Evolutionary conservation across 805 yeast genomes (phyloP), one percentile per base, ranked within the genome.

Genomic region (Cyberlindnera nakhonratchasimensis): DNA sequence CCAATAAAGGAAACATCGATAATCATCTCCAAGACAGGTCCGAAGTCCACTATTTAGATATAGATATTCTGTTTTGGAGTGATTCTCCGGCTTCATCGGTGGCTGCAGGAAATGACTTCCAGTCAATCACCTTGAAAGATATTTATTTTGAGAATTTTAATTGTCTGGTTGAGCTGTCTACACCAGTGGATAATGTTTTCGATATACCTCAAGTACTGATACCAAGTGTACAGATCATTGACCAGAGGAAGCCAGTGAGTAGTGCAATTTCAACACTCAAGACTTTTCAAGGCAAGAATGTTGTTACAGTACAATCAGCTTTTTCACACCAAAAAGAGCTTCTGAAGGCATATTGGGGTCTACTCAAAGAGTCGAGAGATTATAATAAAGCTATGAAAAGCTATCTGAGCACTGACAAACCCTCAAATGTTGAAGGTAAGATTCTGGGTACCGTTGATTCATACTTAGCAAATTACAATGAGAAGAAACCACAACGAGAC

Each of bases 41-140:
- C 10, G 18, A 16, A 11, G 19, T 19, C 26, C 18, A n/a, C 20
- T 39, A 16, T 17, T 29, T 26, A 6, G 37, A 32, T 13, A 16
- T 33, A 11, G 38, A 40, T 18, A 14, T 3, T 14, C 35, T 37
- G 21, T 37, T 42, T 23, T 42, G 45, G 45, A 8, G 25, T 14
- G 12, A 9, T 16, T 12, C 36, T 11, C 17, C 29, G 2, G 34
- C 26, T 5, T 18, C 28, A 2, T 13, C 21, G 8, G 9, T 35
- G 22, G 7, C 24, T 11, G 20, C 29, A 11, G 28, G 34, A 12
- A 21, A 33, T 17, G 37, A 33, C 32, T 32, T 39, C 11, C 42
- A 39, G 17, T 18, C 33, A 5, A n/a, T 39, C 10, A 29, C 16
- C 17, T n/a, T 32, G 18, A 32, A 18, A 32, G 25, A 4, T 5